Evolutionary conservation across 495 filamentous ascomycete species (phyloP).

Genomic region (Neurospora sp.): DNA sequence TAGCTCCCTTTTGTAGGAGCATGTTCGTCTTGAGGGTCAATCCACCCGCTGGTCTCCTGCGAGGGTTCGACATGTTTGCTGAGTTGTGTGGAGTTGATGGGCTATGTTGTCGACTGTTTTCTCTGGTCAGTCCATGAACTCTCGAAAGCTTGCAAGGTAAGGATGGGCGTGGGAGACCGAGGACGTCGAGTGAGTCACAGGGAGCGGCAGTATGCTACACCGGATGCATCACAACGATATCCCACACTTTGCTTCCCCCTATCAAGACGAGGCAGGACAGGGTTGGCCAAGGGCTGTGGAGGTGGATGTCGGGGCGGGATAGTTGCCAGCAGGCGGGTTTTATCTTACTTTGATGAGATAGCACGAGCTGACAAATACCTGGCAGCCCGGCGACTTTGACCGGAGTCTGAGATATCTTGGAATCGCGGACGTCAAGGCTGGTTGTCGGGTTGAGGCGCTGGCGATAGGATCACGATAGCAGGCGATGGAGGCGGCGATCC

Average conservation of each 20-base stretch:
- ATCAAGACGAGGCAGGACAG: conserved; percentile 1
- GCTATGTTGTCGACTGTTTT: conserved; percentile 16
- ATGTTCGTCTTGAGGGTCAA: conserved; percentile 42
- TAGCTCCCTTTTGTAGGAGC: conserved; percentile 51
- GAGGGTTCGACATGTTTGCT: conserved; percentile 42
- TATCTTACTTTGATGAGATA: conserved; percentile 7
- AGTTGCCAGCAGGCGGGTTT: not conserved
- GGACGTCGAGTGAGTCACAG: conserved; percentile 22
- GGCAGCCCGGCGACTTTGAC: conserved; percentile 4
- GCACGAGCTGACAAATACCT: conserved; percentile 1
- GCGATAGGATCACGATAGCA: not conserved
- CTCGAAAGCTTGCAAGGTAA: conserved; percentile 14
- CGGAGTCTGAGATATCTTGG: not conserved
- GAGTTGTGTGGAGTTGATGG: conserved; percentile 23
- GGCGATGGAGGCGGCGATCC: not conserved
- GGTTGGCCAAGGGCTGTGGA: conserved; percentile 15
- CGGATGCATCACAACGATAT: conserved; percentile 8
- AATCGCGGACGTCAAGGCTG: not conserved
- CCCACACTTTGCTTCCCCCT: not conserved
- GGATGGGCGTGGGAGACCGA: conserved; percentile 8
- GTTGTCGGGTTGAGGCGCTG: not conserved
- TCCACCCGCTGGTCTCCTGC: conserved; percentile 35
- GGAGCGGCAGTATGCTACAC: conserved; percentile 5
- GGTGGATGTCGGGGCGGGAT: not conserved
- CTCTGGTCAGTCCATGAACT: conserved; percentile 16